Evolutionary conservation across 352 stramenopile genomes (phyloP).

Genomic region (Globisporangium spinosum): DNA sequence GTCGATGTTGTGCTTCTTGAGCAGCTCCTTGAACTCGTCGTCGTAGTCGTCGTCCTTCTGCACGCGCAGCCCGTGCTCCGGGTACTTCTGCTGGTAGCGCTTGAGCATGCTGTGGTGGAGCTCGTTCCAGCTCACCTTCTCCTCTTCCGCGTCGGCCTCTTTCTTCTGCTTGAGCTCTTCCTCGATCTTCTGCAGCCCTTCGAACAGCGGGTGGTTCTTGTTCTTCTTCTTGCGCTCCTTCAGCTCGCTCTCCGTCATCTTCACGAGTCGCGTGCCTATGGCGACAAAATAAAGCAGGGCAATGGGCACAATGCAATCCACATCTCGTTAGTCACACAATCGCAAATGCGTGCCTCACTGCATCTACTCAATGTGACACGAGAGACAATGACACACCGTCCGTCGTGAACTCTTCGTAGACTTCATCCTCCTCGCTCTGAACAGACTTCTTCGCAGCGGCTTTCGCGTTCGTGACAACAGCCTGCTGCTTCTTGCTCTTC

Average conservation of each 20-base stretch:
- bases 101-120: slow-evolving; percentile 66
- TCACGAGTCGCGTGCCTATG: slow-evolving; percentile 40
- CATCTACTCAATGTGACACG: not conserved
- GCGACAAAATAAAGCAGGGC: not conserved
- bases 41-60: slow-evolving; percentile 70
- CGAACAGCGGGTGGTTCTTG: slow-evolving; percentile 63
- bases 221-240: slow-evolving; percentile 30
- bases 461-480: not conserved
- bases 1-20: slow-evolving; percentile 78
- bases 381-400: slow-evolving; percentile 30
- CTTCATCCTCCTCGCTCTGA: slow-evolving; percentile 42
- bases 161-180: slow-evolving; percentile 62
- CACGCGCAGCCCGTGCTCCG: slow-evolving; percentile 49
- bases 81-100: slow-evolving; percentile 79
- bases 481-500: slow-evolving; percentile 1
- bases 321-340: not conserved
- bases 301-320: not conserved
- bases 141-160: slow-evolving; percentile 32
- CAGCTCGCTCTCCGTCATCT: slow-evolving; percentile 18
- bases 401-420: slow-evolving; percentile 67
- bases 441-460: not conserved
- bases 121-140: slow-evolving; percentile 78
- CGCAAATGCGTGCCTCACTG: too few relatives aligned
- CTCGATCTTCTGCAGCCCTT: slow-evolving; percentile 71
- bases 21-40: slow-evolving; percentile 80